phyloP scores from a whole-genome alignment of 2,329 filamentous ascomycete species.

The Paramyrothecium roridum region DNA sequence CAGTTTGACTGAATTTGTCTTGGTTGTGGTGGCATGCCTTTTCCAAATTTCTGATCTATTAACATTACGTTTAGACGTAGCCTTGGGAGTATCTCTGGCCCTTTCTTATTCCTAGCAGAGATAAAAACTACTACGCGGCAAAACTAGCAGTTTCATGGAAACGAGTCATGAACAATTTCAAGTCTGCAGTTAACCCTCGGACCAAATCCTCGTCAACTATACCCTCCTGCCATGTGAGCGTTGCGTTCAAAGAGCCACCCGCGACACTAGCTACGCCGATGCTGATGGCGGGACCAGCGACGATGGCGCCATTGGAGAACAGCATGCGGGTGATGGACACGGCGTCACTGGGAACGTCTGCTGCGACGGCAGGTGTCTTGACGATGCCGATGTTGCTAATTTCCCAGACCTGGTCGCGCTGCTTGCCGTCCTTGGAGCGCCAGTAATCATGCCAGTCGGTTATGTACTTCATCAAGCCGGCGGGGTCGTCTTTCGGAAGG shows the following conservation, averaged over 20 bases:
- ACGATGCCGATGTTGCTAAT: slow-evolving; percentile 47
- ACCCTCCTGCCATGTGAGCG: slow-evolving; percentile 45
- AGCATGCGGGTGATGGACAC: slow-evolving; percentile 40
- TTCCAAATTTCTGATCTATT: too few relatives aligned
- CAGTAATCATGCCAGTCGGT: slow-evolving; percentile 40
- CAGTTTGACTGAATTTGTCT: background rate
- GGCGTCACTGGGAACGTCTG: slow-evolving; percentile 3
- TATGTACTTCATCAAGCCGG: slow-evolving; percentile 38
- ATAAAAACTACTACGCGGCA: background rate
- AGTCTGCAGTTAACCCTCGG: slow-evolving; percentile 30
- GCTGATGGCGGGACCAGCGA: slow-evolving; percentile 37
- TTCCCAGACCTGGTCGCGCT: slow-evolving; percentile 43
- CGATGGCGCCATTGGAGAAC: slow-evolving; percentile 47
- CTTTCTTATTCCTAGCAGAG: too few relatives aligned
- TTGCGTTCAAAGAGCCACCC: slow-evolving; percentile 35
- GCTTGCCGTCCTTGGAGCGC: slow-evolving; percentile 35
- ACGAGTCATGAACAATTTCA: slow-evolving; percentile 18
- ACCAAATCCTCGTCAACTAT: slow-evolving; percentile 35
- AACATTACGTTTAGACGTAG: too few relatives aligned
- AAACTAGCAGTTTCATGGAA: slow-evolving; percentile 21
- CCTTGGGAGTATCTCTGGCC: too few relatives aligned
- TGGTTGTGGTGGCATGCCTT: too few relatives aligned
- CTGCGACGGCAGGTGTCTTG: slow-evolving; percentile 20
- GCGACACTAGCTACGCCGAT: slow-evolving; percentile 46
- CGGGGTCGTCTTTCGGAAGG: slow-evolving; percentile 39